Evolutionary conservation across 768 basidiomycete genomes (phyloP).

Genomic region (Solioccasus polychromus): DNA sequence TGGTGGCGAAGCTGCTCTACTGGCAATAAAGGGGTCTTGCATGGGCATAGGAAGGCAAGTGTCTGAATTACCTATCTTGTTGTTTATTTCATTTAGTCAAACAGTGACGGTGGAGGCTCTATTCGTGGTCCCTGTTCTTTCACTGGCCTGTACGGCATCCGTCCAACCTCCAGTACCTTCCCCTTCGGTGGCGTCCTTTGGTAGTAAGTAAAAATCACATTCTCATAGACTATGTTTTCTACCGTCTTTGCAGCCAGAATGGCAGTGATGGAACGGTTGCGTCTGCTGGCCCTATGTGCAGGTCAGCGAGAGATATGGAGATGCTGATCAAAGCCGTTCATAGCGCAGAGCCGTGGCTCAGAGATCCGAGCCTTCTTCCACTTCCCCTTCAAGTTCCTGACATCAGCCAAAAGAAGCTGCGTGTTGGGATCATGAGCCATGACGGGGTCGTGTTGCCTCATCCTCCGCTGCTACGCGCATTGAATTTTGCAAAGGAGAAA

Average conservation of each 20-base stretch:
- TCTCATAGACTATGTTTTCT: conserved; percentile 3
- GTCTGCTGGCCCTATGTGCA: conserved; percentile 27
- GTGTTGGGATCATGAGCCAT: conserved; percentile 29
- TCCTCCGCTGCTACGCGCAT: conserved; percentile 41
- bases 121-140: conserved; percentile 38
- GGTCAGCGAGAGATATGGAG: conserved; percentile 25
- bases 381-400: conserved; percentile 27
- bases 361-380: conserved; percentile 36
- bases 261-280: conserved; percentile 17
- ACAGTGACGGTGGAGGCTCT: conserved; percentile 35
- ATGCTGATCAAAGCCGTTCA: conserved; percentile 23
- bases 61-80: neutral
- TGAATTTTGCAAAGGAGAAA: conserved; percentile 36
- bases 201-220: conserved; percentile 17
- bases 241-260: conserved; percentile 18
- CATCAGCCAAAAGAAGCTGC: conserved; percentile 27
- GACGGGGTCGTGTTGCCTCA: conserved; percentile 39
- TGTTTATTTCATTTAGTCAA: neutral
- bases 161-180: conserved; percentile 36
- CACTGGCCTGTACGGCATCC: conserved; percentile 40
- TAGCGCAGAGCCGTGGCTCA: conserved; percentile 38
- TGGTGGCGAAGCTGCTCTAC: conserved; percentile 82
- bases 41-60: conserved; percentile 61
- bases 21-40: conserved; percentile 47
- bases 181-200: conserved; percentile 10